Percentiles rank a stretch among this genome's conserved stretches.
Evolutionary conservation across 2,329 filamentous ascomycete species (phyloP).

Genomic region (Rugonectria rugulosa): DNA sequence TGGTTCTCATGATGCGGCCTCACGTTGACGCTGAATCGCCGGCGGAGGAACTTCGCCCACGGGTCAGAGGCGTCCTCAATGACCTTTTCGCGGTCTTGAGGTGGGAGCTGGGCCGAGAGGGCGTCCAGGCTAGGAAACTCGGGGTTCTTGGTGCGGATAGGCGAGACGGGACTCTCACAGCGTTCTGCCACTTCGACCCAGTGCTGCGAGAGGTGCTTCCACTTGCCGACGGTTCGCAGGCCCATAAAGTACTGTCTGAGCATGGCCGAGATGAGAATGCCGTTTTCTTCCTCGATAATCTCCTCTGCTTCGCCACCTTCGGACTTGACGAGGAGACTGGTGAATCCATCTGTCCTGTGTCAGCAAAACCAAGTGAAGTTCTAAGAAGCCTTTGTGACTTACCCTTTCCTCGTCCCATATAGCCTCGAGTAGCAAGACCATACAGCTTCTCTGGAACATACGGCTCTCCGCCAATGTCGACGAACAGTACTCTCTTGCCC

Average conservation of each 20-base stretch:
- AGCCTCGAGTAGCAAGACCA: constrained; percentile 79
- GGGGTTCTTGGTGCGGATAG: constrained; percentile 26
- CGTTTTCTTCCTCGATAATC: constrained; percentile 85
- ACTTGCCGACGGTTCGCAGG: constrained; percentile 80
- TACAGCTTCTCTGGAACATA: constrained; percentile 72
- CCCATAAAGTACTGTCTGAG: constrained; percentile 92
- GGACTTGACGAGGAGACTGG: constrained; percentile 74
- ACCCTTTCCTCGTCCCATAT: constrained; percentile 85
- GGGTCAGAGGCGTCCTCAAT: constrained; percentile 36
- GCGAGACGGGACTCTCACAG: constrained; percentile 60
- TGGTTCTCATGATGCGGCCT: constrained; percentile 45
- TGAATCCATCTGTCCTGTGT: constrained; percentile 72
- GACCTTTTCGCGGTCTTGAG: constrained; percentile 31
- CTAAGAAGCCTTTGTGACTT: constrained; percentile 2
- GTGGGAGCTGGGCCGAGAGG: constrained; percentile 32
- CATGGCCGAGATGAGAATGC: constrained; percentile 84
- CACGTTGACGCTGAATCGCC: constrained; percentile 44
- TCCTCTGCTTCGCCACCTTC: constrained; percentile 81
- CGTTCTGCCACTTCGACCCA: constrained; percentile 72
- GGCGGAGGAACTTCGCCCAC: constrained; percentile 48
- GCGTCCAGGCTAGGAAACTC: constrained; percentile 30
- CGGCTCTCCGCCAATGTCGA: constrained; percentile 66
- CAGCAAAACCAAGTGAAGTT: constrained; percentile 6
- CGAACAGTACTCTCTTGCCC: constrained; percentile 69
- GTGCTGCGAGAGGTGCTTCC: constrained; percentile 76